phyloP scores from a whole-genome alignment of 768 basidiomycete genomes.

The Panaeolus papilionaceus region DNA sequence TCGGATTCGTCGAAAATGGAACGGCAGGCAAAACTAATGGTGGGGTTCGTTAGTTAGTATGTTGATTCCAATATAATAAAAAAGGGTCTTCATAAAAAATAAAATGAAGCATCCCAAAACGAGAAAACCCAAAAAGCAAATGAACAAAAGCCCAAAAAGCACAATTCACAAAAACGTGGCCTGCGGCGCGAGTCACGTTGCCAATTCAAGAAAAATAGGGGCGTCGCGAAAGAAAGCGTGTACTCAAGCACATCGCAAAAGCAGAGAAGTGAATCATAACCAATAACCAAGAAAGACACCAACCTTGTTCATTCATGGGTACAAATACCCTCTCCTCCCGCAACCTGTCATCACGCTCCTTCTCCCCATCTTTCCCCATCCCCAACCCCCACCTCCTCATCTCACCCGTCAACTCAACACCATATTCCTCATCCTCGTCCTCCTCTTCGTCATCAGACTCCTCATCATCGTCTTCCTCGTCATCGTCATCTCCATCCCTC shows the following conservation, averaged over 20 bases:
- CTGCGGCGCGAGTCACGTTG: slow-evolving; percentile 1
- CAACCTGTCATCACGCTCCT: background rate
- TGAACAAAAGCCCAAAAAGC: background rate
- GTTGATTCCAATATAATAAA: background rate
- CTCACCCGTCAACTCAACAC: slow-evolving; percentile 15
- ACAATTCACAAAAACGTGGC: background rate
- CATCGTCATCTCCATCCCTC: background rate
- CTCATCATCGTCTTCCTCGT: background rate
- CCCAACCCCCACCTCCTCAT: slow-evolving; percentile 9
- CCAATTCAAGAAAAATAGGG: slow-evolving; percentile 7
- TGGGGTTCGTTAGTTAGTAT: background rate
- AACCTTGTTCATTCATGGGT: slow-evolving; percentile 15
- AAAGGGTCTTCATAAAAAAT: background rate
- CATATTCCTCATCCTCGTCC: slow-evolving; percentile 23
- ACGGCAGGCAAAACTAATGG: background rate
- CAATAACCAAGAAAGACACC: background rate
- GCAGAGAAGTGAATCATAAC: slow-evolving; percentile 1
- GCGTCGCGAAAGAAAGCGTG: background rate
- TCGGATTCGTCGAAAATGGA: slow-evolving; percentile 8
- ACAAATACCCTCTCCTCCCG: slow-evolving; percentile 8
- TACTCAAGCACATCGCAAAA: background rate
- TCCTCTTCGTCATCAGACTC: slow-evolving; percentile 11
- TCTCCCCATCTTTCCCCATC: slow-evolving; percentile 17
- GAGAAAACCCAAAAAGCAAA: background rate
- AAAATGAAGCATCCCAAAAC: background rate